phyloP scores from a whole-genome alignment of 495 filamentous ascomycete species.

The Friedmanniomyces simplex region DNA sequence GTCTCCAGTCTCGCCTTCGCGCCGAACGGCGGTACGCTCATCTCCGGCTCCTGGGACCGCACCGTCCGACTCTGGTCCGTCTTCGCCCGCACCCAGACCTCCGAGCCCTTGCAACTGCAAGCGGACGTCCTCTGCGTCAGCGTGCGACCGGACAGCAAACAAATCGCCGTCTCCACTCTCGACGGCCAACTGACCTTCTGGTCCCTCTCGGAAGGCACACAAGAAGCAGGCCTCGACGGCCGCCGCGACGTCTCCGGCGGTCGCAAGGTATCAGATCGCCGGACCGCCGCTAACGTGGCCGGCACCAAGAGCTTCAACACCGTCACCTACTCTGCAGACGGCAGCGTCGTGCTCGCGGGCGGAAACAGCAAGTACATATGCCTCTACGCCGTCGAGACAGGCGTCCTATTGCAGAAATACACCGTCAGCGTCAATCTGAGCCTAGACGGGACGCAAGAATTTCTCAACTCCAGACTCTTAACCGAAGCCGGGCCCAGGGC shows the following conservation, averaged over 20 bases:
- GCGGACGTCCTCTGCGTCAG: slow-evolving; percentile 81
- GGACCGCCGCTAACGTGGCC: slow-evolving; percentile 78
- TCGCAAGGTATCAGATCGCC: slow-evolving; percentile 71
- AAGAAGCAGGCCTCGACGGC: slow-evolving; percentile 70
- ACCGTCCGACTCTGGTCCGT: slow-evolving; percentile 94
- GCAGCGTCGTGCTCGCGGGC: slow-evolving; percentile 75
- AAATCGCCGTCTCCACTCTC: slow-evolving; percentile 82
- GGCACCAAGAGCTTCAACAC: slow-evolving; percentile 84
- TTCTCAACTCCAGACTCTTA: slow-evolving; percentile 79
- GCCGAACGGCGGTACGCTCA: slow-evolving; percentile 67
- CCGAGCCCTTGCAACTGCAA: slow-evolving; percentile 81
- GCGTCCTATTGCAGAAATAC: slow-evolving; percentile 85
- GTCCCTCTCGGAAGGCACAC: slow-evolving; percentile 77
- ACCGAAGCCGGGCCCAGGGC: slow-evolving; percentile 82
- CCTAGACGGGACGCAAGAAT: slow-evolving; percentile 90
- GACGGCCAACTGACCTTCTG: slow-evolving; percentile 95
- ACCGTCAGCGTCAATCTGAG: slow-evolving; percentile 90
- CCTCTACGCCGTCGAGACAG: slow-evolving; percentile 80
- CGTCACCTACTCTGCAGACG: slow-evolving; percentile 83
- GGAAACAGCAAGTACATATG: slow-evolving; percentile 98
- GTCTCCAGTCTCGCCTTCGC: slow-evolving; percentile 80
- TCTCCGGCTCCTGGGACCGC: slow-evolving; percentile 90
- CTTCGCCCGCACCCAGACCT: slow-evolving; percentile 85
- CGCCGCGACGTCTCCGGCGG: slow-evolving; percentile 89
- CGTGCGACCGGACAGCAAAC: slow-evolving; percentile 80